Conservation (phyloP, 2,329 filamentous ascomycete genomes). For the Monilinia fructigena region DNA sequence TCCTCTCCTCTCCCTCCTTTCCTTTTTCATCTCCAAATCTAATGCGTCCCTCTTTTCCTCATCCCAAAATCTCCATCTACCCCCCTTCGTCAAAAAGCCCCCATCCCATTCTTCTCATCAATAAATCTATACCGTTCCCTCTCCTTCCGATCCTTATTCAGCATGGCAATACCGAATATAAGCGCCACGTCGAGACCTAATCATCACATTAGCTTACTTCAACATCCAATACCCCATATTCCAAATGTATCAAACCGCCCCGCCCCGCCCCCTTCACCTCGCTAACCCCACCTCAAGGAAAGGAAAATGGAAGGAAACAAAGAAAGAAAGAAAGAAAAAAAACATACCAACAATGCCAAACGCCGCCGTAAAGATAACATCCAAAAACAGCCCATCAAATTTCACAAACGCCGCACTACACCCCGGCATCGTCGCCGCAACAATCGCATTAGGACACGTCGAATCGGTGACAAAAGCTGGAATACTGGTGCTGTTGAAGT, state of each 20-base stretch:
- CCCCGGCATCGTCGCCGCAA: constrained; percentile 67
- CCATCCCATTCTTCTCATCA: constrained; percentile 70
- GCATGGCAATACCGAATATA: constrained; percentile 68
- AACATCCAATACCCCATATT: too few species aligned
- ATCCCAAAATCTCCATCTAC: too few species aligned
- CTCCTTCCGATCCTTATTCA: constrained; percentile 79
- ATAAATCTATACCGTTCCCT: constrained; percentile 75
- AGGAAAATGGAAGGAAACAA: too few species aligned
- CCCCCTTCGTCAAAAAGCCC: constrained; percentile 47
- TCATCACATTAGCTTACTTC: not conserved
- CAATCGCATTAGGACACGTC: constrained; percentile 67
- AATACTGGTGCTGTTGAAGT: constrained; percentile 68
- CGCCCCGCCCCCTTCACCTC: too few species aligned
- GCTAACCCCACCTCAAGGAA: too few species aligned
- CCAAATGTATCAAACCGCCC: too few species aligned
- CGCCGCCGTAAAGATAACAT: constrained; percentile 40
- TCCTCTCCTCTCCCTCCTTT: too few species aligned
- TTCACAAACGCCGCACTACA: constrained; percentile 66
- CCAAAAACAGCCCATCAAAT: constrained; percentile 70
- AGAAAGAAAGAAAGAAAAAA: too few species aligned
- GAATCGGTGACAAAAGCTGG: constrained; percentile 66
- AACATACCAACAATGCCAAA: constrained; percentile 63
- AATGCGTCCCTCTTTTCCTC: too few species aligned
- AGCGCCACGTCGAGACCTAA: constrained; percentile 47
- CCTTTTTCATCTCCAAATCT: too few species aligned